Evolutionary conservation across 2,329 filamentous ascomycete species (phyloP), one percentile per base, ranked within the genome.

Genomic region (Cryphonectria nitschkei): DNA sequence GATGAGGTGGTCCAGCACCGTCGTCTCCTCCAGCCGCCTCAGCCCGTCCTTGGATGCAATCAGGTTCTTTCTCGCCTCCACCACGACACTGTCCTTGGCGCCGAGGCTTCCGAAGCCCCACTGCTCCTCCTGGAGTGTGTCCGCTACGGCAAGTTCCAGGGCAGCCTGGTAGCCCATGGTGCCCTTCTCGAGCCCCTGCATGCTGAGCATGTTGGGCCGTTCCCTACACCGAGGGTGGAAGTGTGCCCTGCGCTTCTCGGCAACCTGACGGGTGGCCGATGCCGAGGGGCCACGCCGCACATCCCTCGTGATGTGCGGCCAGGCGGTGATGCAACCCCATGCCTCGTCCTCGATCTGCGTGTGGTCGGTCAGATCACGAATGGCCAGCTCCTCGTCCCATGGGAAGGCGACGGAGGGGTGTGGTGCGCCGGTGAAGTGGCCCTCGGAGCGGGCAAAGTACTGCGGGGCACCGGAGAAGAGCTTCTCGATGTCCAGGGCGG

Each of bases 381-480:
- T 88, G 74, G 85, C 82, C 70, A 91, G 79, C 73, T 86, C 83
- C 73, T 88, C 85, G 77, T 93, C 88, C 86, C 90, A 92, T 1
- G 90, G 90, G 77, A 90, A 93, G 52, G 88, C 87, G 39, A 90
- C 89, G 65, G 84, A 88, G 32, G 90, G 90, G 75, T 89, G 86
- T 32, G 87, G 87, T 52, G 88, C 87, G 66, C 85, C 88, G 71
- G 85, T 86, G 77, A 84, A 87, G 78, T 89, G 87, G 54, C 87
- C 86, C 75, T 89, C 86, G 70, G 84, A 86, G 67, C 87, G 85
- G 74, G 88, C 86, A 78, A 89, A 90, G 82, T 91, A 93, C 78
- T 92, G 90, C 73, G 91, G 91, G 60, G 91, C 91, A n/a, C 91
- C 91, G 37, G 90, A 92, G 82, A 93, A 93, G 76, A 93, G 85